Conservation (phyloP, 192 early-diverging fungal genomes). For the Coemansia sp. region DNA sequence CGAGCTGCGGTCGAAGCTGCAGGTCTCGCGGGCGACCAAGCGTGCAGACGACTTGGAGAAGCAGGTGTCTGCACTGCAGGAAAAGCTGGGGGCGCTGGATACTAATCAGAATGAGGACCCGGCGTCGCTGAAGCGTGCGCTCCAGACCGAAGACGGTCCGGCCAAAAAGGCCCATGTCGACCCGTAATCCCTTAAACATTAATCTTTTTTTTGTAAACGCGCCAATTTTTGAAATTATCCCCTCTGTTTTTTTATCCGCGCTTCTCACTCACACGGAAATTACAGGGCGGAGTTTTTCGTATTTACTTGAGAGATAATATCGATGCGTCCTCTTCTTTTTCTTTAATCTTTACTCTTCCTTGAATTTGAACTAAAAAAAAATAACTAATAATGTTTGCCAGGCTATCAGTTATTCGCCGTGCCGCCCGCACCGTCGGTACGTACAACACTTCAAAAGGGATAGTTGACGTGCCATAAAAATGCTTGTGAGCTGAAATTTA, state of each 20-base stretch:
- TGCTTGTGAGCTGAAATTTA: no score
- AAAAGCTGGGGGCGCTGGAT: slow-evolving; percentile 15
- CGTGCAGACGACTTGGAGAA: slow-evolving; percentile 46
- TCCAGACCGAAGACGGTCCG: slow-evolving; percentile 26
- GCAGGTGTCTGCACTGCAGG: slow-evolving; percentile 27
- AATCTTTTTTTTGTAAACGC: no score
- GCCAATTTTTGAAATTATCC: background rate
- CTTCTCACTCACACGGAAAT: background rate
- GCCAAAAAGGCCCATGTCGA: slow-evolving; percentile 45
- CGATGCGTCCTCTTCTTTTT: background rate
- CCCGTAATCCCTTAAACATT: background rate
- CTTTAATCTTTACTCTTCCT: background rate
- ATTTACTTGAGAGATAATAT: background rate
- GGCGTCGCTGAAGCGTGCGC: slow-evolving; percentile 29
- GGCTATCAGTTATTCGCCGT: slow-evolving; percentile 32
- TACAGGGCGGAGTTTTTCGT: slow-evolving; percentile 1
- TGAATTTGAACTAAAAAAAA: background rate
- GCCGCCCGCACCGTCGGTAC: slow-evolving; percentile 32
- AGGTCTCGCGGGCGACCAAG: slow-evolving; percentile 49
- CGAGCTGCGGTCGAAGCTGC: slow-evolving; percentile 52
- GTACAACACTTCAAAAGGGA: background rate
- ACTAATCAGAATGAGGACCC: background rate
- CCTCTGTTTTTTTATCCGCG: background rate
- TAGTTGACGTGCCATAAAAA: no score
- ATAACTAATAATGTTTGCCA: slow-evolving; percentile 29